Base-by-base conservation (phyloP, 176 grass and related monocot genomes). In the Avena atlantica region DNA sequence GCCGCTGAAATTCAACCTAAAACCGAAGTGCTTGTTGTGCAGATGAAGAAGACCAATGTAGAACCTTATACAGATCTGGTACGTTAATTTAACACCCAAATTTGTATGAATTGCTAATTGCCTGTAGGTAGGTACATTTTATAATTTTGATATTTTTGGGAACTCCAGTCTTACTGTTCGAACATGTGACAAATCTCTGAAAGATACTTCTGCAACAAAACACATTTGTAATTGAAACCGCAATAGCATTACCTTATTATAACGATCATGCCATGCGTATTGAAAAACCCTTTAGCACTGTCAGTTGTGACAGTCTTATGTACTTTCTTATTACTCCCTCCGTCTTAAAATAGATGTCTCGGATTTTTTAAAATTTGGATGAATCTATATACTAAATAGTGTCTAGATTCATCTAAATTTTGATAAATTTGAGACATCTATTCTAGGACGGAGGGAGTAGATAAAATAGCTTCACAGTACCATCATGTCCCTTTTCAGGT, bases 41-140 rank as follows among this genome's bases (percentile, higher is more conserved):
- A 71, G 49, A 89, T 90, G n/a, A 86, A 62, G 76, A 84, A 82
- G 27, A 13, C 16, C 40, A 61, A 86, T 79, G 1, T 86, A 34
- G 4, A 68, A n/a, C 57, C n/a, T n/a, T 6, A 17, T 50, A 57
- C 0, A 2, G 2, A 48, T 12, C 57, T 57, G 45, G 5, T 66
- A 42, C 80, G 78, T 84, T 78, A 86, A 44, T 13, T 87, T 70
- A 55, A 1, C 20, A 53, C 47, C 57, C 4, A 12, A 12, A 10
- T 40, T 25, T 19, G 4, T 59, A 74, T 7, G 9, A 63, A 25
- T 2, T 15, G 11, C 9, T 59, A 24, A 0, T 14, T 79, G 24
- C 47, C 49, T 65, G 27, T 23, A 58, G 5, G 37, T 34, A 55
- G 52, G 52, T 55, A 55, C 15, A 16, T 55, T 55, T 55, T 17